These are phyloP conservation scores for Dendrobium huoshanense DNA, from an alignment of 106 monocot species.

Conservation along the genomic window DNA sequence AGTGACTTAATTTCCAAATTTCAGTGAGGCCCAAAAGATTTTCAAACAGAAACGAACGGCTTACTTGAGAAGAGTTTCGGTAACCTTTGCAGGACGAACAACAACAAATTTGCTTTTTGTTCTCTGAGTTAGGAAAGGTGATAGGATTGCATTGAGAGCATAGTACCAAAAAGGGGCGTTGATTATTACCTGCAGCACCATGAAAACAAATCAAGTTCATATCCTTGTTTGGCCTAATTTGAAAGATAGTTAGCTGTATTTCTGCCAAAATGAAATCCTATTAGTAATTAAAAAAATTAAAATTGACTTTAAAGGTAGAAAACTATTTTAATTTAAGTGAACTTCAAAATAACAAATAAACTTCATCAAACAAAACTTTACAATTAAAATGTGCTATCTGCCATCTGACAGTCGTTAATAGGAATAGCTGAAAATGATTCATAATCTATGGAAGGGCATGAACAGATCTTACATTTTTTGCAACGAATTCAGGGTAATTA, in stretches of 20 bases:
- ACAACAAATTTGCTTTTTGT: slow-evolving; percentile 52
- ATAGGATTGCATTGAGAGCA: slow-evolving; percentile 31
- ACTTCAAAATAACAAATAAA: too few species aligned
- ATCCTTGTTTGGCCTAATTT: too few species aligned
- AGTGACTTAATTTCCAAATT: not conserved
- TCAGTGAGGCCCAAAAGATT: not conserved
- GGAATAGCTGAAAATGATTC: too few species aligned
- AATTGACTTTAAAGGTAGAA: too few species aligned
- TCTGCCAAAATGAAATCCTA: too few species aligned
- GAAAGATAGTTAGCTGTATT: too few species aligned
- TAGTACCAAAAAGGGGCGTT: slow-evolving; percentile 55
- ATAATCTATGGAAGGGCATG: too few species aligned
- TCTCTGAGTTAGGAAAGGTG: slow-evolving; percentile 30
- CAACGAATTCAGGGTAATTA: slow-evolving; percentile 48
- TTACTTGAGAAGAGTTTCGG: slow-evolving; percentile 76
- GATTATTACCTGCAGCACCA: slow-evolving; percentile 41
- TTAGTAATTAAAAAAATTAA: too few species aligned
- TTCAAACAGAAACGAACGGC: not conserved
- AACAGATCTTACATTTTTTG: slow-evolving; percentile 29
- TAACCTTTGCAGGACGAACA: slow-evolving; percentile 46
- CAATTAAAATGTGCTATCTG: too few species aligned
- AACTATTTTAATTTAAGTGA: too few species aligned
- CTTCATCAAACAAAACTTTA: too few species aligned
- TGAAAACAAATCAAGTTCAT: not conserved
- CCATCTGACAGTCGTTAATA: too few species aligned